Evolutionary conservation across 2,329 filamentous ascomycete species (phyloP), one percentile per base, ranked within the genome.

Genomic region (Aureobasidium pullulans): DNA sequence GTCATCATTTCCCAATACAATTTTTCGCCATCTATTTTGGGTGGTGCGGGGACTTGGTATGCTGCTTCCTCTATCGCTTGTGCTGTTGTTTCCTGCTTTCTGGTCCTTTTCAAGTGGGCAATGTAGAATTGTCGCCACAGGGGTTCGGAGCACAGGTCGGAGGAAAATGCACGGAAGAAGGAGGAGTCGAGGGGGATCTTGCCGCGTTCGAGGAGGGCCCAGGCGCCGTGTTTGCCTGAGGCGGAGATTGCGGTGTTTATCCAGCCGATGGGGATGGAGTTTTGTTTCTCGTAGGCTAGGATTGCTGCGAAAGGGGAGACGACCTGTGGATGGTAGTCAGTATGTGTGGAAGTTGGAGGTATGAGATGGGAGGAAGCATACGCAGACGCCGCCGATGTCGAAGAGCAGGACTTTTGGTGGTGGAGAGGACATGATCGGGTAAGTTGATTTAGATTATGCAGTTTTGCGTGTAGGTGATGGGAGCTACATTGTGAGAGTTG

Each of bases 331-430:
- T n/a, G 36, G 53, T 67, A 57, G 39, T 61, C 56, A 7, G 42
- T 2, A 7, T 59, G 50, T 10, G 16, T 44, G 11, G 44, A 19
- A 19, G 23, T 2, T 36, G 47, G 44, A 54, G 31, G 23, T 42
- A 19, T 19, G 19, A 19, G 19, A 19, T 19, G 19, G 19, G 36
- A 49, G 37, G 54, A 37, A 56, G 62, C 85, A 80, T 87, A 96
- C 93, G 80, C 90, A 95, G 66, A 99, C 94, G 63, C 94, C 94
- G 40, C 94, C 94, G 66, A 99, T 94, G 74, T 99, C 94, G 72
- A 97, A 97, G 23, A 99, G 79, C 34, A 95, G 77, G 59, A 89
- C 89, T 66, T 88, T 88, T 32, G 89, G 88, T 60, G 78, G 53
- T 23, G 15, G 13, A n/a, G 50, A 43, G 2, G 37, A 15, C 48